Base-by-base conservation (phyloP, 495 filamentous ascomycete species). In the Hypoxylon crocopeplum region DNA sequence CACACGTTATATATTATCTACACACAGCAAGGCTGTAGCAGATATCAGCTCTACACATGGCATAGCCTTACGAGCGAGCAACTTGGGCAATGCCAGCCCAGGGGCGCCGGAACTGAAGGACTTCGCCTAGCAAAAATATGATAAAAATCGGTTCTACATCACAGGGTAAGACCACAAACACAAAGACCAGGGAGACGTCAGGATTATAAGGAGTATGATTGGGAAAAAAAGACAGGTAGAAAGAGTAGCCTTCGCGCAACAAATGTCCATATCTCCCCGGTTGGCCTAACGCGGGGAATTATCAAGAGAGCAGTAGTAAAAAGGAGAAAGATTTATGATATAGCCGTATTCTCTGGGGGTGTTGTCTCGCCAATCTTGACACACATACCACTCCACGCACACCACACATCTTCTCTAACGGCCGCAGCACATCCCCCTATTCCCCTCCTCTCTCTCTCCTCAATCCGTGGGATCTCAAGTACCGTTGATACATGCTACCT, bases 241-340 rank as follows among this genome's bases (percentile, higher is more conserved):
- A 69, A 68, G 57, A 68, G 61, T 61, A 70, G 63, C 51, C 61
- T 65, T 56, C 59, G 50, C 55, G 44, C 57, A 68, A 68, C 65
- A 70, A 68, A 62, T 59, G 59, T 65, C 68, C 68, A 64, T 68
- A 61, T 61, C 68, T 27, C 68, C 68, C 68, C 41, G 50, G 62
- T 65, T 64, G 64, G 63, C 59, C 63, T 53, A 57, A 68, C 61
- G 66, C 52, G 68, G 49, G 46, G 58, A 68, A 62, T 60, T 64
- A 64, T 51, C 62, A 58, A 68, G 68, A 59, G 55, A 68, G 64
- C 65, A 68, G 61, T 65, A n/a, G n/a, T 62, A 67, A 70, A 70
- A 70, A 52, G 68, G 64, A 59, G 64, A 68, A 66, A 68, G 66
- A 62, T 70, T 68, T 68, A 68, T 68, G 62, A 70, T 70, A 70